Base-by-base conservation (phyloP, 2,329 filamentous ascomycete genomes). In the Geosmithia morbida region DNA sequence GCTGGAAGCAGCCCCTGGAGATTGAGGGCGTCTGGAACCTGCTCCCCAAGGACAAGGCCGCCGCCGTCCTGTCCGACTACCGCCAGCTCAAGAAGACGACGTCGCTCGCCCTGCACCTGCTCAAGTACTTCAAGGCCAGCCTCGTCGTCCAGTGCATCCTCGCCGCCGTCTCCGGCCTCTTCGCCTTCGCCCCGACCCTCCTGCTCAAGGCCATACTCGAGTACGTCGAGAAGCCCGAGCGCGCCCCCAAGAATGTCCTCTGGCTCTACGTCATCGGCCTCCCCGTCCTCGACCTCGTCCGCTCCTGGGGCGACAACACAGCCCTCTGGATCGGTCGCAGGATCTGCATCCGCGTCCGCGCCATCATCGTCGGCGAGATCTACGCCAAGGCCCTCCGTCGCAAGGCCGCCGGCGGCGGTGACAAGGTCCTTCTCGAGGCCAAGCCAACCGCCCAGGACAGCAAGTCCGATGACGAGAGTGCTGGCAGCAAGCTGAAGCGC, bases 251-350 rank as follows among this genome's bases (percentile, higher is more conserved):
- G 45, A 97, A 92, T 60, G 88, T 95, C 17, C 81, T 94, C 19
- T 98, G 92, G 92, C 79, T 98, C 46, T 95, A 90, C 57, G 92
- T 97, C 44, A 87, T 94, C 44, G 72, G 95, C 2, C 77, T 98
- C 7, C 90, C 94, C 41, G 72, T 88, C 41, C 83, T 89, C 7
- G 88, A 92, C 50, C 74, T 85, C 41, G 67, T 92, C 20, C 85
- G 88, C 49, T 92, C 90, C 5, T 71, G 94, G 19, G 81, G 81
- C 30, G 87, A 92, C 62, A 86, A 85, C 18, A 85, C 92, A 62
- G 86, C 87, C 8, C 72, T 98, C 0, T 98, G 87, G 85, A 84
- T 94, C 50, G 92, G 92, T 16, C 83, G 92, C 48, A 95, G 88
- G 64, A 85, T 97, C 51, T 96, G 89, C 65, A 90, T 98, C 56